Percentiles rank a stretch among this genome's conserved stretches.
These are phyloP conservation scores for Syncephalis fuscata DNA, from an alignment of 371 early-diverging fungal species.

Conservation along the genomic window DNA sequence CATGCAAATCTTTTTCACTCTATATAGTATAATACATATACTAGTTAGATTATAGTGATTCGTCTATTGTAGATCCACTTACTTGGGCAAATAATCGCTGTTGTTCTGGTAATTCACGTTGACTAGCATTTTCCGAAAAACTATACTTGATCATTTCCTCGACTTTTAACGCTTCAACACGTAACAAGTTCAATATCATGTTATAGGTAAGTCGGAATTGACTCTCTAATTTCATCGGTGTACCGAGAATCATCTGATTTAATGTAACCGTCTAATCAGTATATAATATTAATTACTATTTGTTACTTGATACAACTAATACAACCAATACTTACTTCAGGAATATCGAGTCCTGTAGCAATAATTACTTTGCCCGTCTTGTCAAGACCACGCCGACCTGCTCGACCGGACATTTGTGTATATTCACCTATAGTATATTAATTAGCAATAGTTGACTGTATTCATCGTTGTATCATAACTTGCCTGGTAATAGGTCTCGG, in stretches of 20 bases:
- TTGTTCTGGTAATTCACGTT: constrained; percentile 62
- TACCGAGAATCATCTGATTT: constrained; percentile 67
- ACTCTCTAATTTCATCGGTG: constrained; percentile 80
- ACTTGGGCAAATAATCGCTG: constrained; percentile 34
- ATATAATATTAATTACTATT: neutral
- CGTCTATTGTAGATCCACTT: constrained; percentile 1
- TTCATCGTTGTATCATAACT: neutral
- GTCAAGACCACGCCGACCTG: constrained; percentile 96
- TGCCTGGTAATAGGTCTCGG: constrained; percentile 67
- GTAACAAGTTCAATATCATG: constrained; percentile 95
- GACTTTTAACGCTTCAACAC: constrained; percentile 93
- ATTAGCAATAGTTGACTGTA: neutral
- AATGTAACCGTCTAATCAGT: constrained; percentile 25
- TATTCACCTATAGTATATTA: constrained; percentile 60
- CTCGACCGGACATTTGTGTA: constrained; percentile 99
- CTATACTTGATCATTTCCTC: constrained; percentile 97
- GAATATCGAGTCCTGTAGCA: constrained; percentile 18
- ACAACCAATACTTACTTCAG: constrained; percentile 1
- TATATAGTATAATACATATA: constrained; percentile 3
- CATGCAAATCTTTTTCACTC: constrained; percentile 33
- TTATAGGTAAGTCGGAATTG: constrained; percentile 98
- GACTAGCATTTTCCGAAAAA: constrained; percentile 83
- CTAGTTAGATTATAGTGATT: neutral
- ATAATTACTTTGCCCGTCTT: constrained; percentile 90
- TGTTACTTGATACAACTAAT: no score